Evolutionary conservation across 345 rosid species (phyloP).

Genomic region (Lepidium aucheri): DNA sequence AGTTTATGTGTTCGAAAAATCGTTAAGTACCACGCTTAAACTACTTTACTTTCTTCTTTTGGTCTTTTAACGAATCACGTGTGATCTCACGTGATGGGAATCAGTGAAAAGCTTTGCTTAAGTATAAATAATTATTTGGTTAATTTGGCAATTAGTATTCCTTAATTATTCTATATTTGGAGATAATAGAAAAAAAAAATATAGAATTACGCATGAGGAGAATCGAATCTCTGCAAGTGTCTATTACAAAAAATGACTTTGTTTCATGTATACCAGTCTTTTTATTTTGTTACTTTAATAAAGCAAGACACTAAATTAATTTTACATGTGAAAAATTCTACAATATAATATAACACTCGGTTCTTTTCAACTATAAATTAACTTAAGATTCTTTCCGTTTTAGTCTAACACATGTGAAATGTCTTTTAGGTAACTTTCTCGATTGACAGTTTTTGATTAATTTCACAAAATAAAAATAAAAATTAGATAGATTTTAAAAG

Average conservation of each 20-base stretch:
- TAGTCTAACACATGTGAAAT: background rate
- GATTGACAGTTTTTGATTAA: background rate
- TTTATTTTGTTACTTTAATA: background rate
- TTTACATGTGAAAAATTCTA: background rate
- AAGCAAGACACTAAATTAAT: background rate
- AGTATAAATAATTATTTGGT: background rate
- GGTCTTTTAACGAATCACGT: slow-evolving; percentile 26
- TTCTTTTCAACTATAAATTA: background rate
- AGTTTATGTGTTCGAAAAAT: slow-evolving; percentile 25
- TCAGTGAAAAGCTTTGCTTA: slow-evolving; percentile 6
- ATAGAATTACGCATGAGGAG: slow-evolving; percentile 5
- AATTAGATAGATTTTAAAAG: no score
- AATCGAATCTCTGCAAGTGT: slow-evolving; percentile 24
- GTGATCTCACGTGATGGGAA: slow-evolving; percentile 28
- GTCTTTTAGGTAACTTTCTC: background rate
- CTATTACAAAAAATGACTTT: background rate
- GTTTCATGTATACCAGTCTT: background rate
- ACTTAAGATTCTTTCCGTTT: background rate
- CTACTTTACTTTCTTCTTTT: slow-evolving; percentile 8
- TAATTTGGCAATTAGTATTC: background rate
- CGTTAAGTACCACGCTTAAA: background rate
- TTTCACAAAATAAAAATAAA: no score
- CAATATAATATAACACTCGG: background rate
- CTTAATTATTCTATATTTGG: background rate
- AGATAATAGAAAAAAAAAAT: background rate